Percentiles rank a stretch among this genome's conserved stretches.
Evolutionary conservation across 148 eudicot genomes (phyloP).

Genomic region (Euryodendron excelsum): DNA sequence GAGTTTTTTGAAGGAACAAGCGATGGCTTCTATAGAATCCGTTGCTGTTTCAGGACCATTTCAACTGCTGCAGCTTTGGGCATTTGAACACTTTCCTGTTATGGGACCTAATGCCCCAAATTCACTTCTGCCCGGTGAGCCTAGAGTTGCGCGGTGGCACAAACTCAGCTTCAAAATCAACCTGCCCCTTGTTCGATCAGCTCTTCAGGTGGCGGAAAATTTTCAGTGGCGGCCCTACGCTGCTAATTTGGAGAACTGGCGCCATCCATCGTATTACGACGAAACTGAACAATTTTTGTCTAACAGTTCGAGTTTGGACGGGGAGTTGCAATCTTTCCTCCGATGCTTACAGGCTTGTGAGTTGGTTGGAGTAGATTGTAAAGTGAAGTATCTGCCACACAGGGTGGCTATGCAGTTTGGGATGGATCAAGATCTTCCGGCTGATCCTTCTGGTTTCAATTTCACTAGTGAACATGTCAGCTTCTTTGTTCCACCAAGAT

Average conservation of each 20-base stretch:
- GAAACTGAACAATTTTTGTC: slow-evolving; percentile 21
- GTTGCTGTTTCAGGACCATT: slow-evolving; percentile 26
- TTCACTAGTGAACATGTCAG: slow-evolving; percentile 4
- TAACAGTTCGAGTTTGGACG: slow-evolving; percentile 18
- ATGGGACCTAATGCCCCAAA: slow-evolving; percentile 31
- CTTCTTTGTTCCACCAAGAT: slow-evolving; percentile 34
- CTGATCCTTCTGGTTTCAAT: slow-evolving; percentile 9
- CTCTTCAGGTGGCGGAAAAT: slow-evolving; percentile 9
- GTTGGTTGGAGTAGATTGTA: slow-evolving; percentile 26
- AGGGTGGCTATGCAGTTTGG: slow-evolving; percentile 53
- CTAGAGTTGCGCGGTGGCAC: slow-evolving; percentile 40
- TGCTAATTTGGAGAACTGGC: slow-evolving; percentile 32
- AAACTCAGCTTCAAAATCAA: slow-evolving; percentile 20
- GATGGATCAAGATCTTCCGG: slow-evolving; percentile 42
- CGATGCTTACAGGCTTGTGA: slow-evolving; percentile 27
- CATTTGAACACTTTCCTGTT: slow-evolving; percentile 34
- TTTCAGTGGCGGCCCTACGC: slow-evolving; percentile 46
- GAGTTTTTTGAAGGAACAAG: slow-evolving; percentile 23
- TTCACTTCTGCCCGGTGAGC: slow-evolving; percentile 28
- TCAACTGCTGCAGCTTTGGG: slow-evolving; percentile 46
- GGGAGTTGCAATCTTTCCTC: slow-evolving; percentile 27
- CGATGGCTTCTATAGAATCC: slow-evolving; percentile 9
- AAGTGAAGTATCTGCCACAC: slow-evolving; percentile 39
- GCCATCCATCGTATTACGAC: slow-evolving; percentile 21
- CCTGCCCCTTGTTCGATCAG: slow-evolving; percentile 21